A percentile compares a stretch with the other conserved stretches of the same genome.
These are phyloP conservation scores for Podaxis sp. DNA, from an alignment of 768 basidiomycete genomes.

Conservation along the genomic window DNA sequence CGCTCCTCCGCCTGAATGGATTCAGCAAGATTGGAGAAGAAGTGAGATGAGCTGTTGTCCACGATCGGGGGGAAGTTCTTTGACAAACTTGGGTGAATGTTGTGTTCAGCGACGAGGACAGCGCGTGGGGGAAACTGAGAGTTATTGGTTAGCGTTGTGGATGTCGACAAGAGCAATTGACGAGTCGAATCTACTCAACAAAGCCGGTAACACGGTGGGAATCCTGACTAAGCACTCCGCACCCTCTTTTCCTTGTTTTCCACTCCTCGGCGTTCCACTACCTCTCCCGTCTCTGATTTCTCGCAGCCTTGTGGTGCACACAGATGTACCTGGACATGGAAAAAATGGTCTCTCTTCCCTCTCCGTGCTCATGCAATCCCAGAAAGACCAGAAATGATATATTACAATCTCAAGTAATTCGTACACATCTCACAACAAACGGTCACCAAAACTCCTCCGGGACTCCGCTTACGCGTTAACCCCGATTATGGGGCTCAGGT, in stretches of 20 bases:
- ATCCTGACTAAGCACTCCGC: constrained; percentile 12
- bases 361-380: background rate
- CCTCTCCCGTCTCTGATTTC: background rate
- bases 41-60: background rate
- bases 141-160: constrained; percentile 1
- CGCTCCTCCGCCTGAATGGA: background rate
- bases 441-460: background rate
- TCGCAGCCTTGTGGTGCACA: background rate
- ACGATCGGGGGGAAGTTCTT: background rate
- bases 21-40: background rate
- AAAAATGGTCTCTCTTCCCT: background rate
- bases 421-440: constrained; percentile 10
- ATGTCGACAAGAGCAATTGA: constrained; percentile 5
- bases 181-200: constrained; percentile 6
- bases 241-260: background rate
- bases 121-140: background rate
- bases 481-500: constrained; percentile 40
- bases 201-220: background rate
- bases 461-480: constrained; percentile 52
- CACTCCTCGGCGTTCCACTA: background rate
- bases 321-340: background rate
- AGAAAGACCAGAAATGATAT: background rate
- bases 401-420: background rate
- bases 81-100: background rate
- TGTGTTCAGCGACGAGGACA: background rate